Conservation (phyloP, 2,329 filamentous ascomycete species). For the Cladosporium velox region DNA sequence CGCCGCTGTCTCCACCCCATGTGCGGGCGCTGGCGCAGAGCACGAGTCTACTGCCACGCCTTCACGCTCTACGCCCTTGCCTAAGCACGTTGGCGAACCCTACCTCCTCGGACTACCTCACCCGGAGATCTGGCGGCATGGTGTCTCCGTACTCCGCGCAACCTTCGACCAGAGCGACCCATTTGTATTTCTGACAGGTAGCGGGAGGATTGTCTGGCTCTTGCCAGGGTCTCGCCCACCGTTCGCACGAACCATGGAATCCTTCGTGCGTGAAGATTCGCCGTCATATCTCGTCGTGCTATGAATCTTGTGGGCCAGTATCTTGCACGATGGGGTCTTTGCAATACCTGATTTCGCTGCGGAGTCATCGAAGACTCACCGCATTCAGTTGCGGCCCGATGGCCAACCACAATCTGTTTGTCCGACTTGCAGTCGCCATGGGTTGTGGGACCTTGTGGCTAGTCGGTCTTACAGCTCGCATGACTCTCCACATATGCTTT, state of each 20-base stretch:
- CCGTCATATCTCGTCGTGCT: not conserved
- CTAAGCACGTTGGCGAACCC: constrained; percentile 6
- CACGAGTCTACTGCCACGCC: constrained; percentile 10
- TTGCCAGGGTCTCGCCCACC: not conserved
- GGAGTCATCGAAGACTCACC: constrained; percentile 8
- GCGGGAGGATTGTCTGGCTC: constrained; percentile 15
- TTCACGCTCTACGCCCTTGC: constrained; percentile 9
- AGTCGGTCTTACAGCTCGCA: constrained; percentile 11
- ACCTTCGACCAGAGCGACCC: not conserved
- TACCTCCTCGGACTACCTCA: not conserved
- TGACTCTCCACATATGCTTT: constrained; percentile 19
- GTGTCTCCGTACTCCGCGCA: not conserved
- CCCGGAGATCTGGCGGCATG: constrained; percentile 11
- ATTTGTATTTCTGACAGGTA: constrained; percentile 12
- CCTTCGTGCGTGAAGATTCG: constrained; percentile 10
- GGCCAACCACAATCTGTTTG: constrained; percentile 10
- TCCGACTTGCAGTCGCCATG: not conserved
- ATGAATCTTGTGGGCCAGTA: not conserved
- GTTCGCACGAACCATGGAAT: not conserved
- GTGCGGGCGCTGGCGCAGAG: constrained; percentile 9
- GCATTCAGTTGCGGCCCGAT: constrained; percentile 12
- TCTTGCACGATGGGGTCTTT: not conserved
- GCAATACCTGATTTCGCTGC: not conserved
- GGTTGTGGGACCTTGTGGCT: not conserved
- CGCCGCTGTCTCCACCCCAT: not conserved